Base-by-base conservation (phyloP, 371 early-diverging fungal species). In the Circinella umbellata region DNA sequence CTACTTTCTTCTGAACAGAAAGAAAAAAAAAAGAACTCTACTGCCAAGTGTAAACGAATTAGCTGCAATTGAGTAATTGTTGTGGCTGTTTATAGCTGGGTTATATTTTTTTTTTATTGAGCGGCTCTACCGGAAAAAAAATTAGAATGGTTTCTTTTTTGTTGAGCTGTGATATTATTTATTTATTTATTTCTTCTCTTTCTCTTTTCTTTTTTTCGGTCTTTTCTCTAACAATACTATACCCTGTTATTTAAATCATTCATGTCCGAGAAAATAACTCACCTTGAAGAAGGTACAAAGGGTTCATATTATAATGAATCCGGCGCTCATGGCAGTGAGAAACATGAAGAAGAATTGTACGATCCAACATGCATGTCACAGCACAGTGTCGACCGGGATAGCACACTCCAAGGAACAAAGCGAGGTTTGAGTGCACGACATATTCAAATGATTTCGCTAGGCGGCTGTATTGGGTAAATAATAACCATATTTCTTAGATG, bases 361-460 rank as follows among this genome's bases (percentile, higher is more conserved):
- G 57, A 57, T 7, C 57, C 57, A 57, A 57, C 57, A 7, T 57
- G 27, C 27, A 57, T 57, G 57, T 34, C 57, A 20, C 57, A 57
- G 14, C 57, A 57, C 6, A 57, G 57, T 4, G 57, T n/a, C 27
- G 57, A 27, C 6, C 27, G 27, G 10, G 57, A 57, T 10, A 57
- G n/a, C 7, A 57, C 20, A 6, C 11, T 57, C 34, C 57, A 68
- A 68, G 75, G 75, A 14, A 71, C 77, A n/a, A 83, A 92, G 69
- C 88, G 93, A 49, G 83, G 84, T 66, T 80, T 94, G 49, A 80
- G 80, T 68, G 86, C 91, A 64, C 85, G 94, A 42, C 94, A 94
- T 73, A 87, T 93, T 74, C 85, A 89, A 67, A 94, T 94, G 94
- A 93, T 94, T 69, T 89, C 92, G 55, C 84, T 92, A 20, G 91